A percentile compares a stretch with the other conserved stretches of the same genome.
Evolutionary conservation across 106 monocot genomes (phyloP).

Genomic region (Narthecium ossifragum): DNA sequence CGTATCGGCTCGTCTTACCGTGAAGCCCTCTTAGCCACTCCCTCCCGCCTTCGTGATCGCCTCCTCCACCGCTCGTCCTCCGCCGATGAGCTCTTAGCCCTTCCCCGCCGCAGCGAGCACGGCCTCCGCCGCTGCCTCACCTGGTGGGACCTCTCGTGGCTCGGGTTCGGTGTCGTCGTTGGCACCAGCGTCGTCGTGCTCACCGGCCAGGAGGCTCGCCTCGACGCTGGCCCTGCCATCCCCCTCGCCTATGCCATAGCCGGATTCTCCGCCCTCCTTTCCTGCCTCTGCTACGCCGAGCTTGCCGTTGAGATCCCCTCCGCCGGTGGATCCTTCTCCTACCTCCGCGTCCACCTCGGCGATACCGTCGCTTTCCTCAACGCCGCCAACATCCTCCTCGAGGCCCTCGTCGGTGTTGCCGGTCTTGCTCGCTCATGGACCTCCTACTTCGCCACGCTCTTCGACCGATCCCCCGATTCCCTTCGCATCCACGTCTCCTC

Average conservation of each 20-base stretch:
- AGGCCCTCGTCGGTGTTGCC: background rate
- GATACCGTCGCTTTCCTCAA: constrained; percentile 4
- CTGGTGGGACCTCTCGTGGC: too few relatives aligned
- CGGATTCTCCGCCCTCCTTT: constrained; percentile 44
- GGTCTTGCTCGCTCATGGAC: constrained; percentile 4
- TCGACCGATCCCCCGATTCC: background rate
- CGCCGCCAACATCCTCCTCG: constrained; percentile 8
- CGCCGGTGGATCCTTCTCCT: constrained; percentile 28
- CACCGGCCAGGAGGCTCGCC: too few relatives aligned
- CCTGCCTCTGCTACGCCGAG: constrained; percentile 98
- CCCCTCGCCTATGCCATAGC: constrained; percentile 31
- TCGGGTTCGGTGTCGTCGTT: too few relatives aligned
- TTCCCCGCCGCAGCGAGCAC: too few relatives aligned
- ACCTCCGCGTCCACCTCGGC: constrained; percentile 8
- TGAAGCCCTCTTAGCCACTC: too few relatives aligned
- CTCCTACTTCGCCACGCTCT: constrained; percentile 2
- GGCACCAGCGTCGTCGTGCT: too few relatives aligned
- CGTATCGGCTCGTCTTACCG: too few relatives aligned
- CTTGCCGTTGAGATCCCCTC: constrained; percentile 93
- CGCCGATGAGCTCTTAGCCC: too few relatives aligned
- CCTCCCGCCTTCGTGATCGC: too few relatives aligned
- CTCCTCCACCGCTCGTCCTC: too few relatives aligned
- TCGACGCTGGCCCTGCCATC: too few relatives aligned
- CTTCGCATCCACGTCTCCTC: constrained; percentile 1
- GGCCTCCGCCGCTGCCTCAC: too few relatives aligned